Percentiles rank a stretch among this genome's conserved stretches.
Evolutionary conservation across 2,329 filamentous ascomycete genomes (phyloP).

Genomic region (Waltergamsia citrina): DNA sequence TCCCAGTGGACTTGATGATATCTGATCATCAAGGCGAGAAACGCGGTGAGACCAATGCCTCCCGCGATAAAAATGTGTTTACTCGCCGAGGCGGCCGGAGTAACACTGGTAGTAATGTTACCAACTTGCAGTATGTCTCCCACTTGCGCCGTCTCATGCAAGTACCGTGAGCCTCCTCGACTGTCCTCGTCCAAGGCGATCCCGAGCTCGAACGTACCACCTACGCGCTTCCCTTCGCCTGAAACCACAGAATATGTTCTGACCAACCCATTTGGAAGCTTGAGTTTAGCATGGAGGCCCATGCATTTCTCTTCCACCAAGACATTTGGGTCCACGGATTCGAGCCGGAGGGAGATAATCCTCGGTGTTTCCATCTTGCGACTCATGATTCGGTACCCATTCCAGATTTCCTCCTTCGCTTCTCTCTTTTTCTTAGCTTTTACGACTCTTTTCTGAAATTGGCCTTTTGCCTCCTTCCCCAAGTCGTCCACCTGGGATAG

Average conservation of each 20-base stretch:
- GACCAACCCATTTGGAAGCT: constrained; percentile 44
- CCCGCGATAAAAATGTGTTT: constrained; percentile 54
- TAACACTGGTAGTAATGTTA: constrained; percentile 38
- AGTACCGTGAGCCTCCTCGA: constrained; percentile 50
- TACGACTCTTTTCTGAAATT: constrained; percentile 41
- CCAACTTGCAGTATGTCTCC: constrained; percentile 42
- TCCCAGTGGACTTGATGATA: constrained; percentile 36
- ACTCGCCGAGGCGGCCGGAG: constrained; percentile 34
- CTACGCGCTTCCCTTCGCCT: constrained; percentile 5
- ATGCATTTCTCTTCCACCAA: constrained; percentile 23
- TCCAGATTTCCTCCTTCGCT: constrained; percentile 27
- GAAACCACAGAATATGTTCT: constrained; percentile 52
- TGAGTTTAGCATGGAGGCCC: constrained; percentile 48
- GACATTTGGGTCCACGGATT: constrained; percentile 26
- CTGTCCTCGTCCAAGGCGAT: constrained; percentile 44
- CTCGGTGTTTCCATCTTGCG: constrained; percentile 40
- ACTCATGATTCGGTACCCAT: constrained; percentile 34
- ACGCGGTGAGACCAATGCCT: constrained; percentile 59
- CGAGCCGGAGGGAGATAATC: constrained; percentile 42
- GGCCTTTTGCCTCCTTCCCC: constrained; percentile 34
- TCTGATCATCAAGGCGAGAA: constrained; percentile 36
- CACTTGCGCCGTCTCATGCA: constrained; percentile 37
- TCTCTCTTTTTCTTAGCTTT: constrained; percentile 25
- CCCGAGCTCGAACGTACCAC: constrained; percentile 45
- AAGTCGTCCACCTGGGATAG: constrained; percentile 41